Percentiles rank a stretch among this genome's conserved stretches.
Evolutionary conservation across 805 yeast genomes (phyloP).

Genomic region (Ogataea dorogensis): DNA sequence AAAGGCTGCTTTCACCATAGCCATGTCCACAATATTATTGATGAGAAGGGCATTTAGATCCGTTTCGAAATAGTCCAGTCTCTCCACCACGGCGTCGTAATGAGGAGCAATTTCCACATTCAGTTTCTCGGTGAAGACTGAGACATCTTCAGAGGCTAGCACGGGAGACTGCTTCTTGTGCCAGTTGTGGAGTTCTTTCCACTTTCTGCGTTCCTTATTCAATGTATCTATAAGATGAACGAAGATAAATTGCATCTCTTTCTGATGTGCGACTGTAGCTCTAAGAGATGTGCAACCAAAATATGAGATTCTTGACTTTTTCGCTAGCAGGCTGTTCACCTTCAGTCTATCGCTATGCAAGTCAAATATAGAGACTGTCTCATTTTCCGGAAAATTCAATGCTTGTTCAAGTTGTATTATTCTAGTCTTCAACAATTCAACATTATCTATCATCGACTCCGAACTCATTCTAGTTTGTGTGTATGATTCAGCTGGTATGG

Average conservation of each 20-base stretch:
- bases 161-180: no score
- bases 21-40: conserved; percentile 15
- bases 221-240: conserved; percentile 2
- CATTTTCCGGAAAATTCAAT: no score
- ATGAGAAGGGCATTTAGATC: conserved; percentile 17
- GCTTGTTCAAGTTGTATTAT: conserved; percentile 12
- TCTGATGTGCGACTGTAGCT: conserved; percentile 10
- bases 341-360: conserved; percentile 10
- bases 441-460: conserved; percentile 11
- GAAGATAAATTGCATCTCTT: conserved; percentile 1
- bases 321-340: conserved; percentile 11
- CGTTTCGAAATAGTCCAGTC: conserved; percentile 19
- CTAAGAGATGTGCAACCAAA: conserved; percentile 18
- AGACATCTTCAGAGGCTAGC: conserved; percentile 3
- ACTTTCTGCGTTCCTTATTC: conserved; percentile 13
- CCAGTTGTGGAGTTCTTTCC: conserved; percentile 15
- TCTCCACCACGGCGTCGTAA: conserved; percentile 23
- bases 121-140: conserved; percentile 8
- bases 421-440: conserved; percentile 13
- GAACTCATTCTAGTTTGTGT: no score
- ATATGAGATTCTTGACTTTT: conserved; percentile 14
- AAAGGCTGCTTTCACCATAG: conserved; percentile 9
- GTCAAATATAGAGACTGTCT: no score
- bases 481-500: no score
- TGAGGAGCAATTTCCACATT: conserved; percentile 13